Percentiles rank a stretch among this genome's conserved stretches.
These are phyloP conservation scores for Blastobotrys mokoenaii DNA, from an alignment of 805 yeast genomes.

Conservation along the genomic window DNA sequence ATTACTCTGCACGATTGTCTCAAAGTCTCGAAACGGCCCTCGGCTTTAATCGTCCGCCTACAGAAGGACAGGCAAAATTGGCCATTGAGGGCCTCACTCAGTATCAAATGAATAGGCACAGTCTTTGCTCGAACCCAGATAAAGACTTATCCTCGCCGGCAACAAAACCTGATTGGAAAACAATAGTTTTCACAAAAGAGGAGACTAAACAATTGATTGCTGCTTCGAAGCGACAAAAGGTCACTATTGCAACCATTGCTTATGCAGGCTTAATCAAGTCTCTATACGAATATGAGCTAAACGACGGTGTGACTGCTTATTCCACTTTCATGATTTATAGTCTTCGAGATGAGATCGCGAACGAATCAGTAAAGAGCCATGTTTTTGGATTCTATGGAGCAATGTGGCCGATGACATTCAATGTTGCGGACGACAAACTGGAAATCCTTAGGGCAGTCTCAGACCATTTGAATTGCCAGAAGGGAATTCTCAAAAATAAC, in stretches of 20 bases:
- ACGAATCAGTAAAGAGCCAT: not conserved
- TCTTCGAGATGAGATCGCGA: not conserved
- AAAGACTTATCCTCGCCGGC: not conserved
- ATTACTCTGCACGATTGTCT: too few relatives aligned
- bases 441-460: not conserved
- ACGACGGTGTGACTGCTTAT: constrained; percentile 1
- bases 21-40: too few relatives aligned
- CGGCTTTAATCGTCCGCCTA: not conserved
- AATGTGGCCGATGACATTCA: constrained; percentile 7
- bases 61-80: not conserved
- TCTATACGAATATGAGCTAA: not conserved
- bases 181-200: constrained; percentile 1
- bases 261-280: constrained; percentile 3
- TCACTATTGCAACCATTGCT: constrained; percentile 1
- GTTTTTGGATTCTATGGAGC: constrained; percentile 5
- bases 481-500: not conserved
- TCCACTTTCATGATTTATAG: constrained; percentile 2
- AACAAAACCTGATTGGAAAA: not conserved
- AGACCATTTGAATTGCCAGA: not conserved
- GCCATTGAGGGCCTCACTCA: not conserved
- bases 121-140: not conserved
- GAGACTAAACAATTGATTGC: constrained; percentile 3
- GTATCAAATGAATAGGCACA: not conserved
- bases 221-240: not conserved
- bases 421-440: not conserved